Evolutionary conservation across 352 stramenopile genomes (phyloP).

Genomic region (Globisporangium paddicum): DNA sequence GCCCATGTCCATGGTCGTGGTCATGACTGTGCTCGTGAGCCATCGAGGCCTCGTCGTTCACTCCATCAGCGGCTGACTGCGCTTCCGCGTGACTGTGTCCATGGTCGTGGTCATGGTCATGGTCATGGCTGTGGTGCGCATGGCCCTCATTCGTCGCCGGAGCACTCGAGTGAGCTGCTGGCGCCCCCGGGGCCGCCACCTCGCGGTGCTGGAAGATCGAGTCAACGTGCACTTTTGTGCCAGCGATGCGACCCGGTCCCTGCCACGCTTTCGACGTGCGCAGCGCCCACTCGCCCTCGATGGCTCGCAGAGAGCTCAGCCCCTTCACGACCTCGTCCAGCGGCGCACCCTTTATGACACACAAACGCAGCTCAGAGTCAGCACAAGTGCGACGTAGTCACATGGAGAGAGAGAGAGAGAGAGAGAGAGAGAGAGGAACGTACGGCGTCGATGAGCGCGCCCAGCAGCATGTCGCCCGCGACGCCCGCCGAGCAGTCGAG

Average conservation of each 20-base stretch:
- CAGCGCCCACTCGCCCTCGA: conserved; percentile 88
- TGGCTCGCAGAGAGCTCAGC: conserved; percentile 51
- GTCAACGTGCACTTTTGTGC: conserved; percentile 82
- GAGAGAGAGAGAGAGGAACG: conserved; percentile 10
- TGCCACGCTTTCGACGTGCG: conserved; percentile 66
- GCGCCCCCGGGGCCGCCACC: conserved; percentile 18
- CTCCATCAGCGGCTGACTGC: too few relatives aligned
- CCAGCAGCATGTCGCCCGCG: conserved; percentile 90
- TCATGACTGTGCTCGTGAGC: not conserved
- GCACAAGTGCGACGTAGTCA: not conserved
- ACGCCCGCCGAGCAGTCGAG: conserved; percentile 90
- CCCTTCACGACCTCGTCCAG: conserved; percentile 50
- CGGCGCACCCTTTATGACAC: conserved; percentile 40
- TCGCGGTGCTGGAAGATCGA: conserved; percentile 85
- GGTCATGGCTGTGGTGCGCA: not conserved
- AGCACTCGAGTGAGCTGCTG: not conserved
- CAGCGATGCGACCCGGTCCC: conserved; percentile 86
- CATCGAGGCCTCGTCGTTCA: too few relatives aligned
- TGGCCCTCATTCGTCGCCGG: not conserved
- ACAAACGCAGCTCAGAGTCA: not conserved
- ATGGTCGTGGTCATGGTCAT: not conserved
- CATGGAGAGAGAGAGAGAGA: not conserved
- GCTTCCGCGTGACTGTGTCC: too few relatives aligned
- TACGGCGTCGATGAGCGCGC: conserved; percentile 84
- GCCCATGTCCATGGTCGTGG: not conserved